Conservation (phyloP, 2,329 filamentous ascomycete species). For the Arachnomyces sp. region DNA sequence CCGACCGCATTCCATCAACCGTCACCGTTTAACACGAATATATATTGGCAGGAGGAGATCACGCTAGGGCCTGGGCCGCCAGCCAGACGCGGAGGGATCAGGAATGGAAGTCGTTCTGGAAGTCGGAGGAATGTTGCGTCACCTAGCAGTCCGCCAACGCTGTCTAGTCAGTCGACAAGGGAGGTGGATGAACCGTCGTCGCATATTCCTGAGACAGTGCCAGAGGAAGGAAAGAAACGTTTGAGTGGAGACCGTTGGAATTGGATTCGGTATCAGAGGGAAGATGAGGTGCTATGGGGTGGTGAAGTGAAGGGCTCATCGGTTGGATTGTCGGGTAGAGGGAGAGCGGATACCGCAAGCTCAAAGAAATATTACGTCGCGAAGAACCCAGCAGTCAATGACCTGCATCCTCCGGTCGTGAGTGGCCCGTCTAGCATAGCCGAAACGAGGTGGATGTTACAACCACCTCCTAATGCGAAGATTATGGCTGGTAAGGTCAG, state of each 20-base stretch:
- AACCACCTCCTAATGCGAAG: slow-evolving; percentile 80
- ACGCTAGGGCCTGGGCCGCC: slow-evolving; percentile 66
- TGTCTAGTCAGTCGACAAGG: slow-evolving; percentile 21
- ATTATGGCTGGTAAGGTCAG: slow-evolving; percentile 78
- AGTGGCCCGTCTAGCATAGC: slow-evolving; percentile 60
- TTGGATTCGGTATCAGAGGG: slow-evolving; percentile 68
- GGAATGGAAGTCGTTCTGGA: slow-evolving; percentile 51
- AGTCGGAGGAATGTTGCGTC: slow-evolving; percentile 49
- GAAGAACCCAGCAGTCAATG: slow-evolving; percentile 67
- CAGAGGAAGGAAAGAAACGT: slow-evolving; percentile 42
- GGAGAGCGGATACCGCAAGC: slow-evolving; percentile 26
- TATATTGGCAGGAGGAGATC: slow-evolving; percentile 84
- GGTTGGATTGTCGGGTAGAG: slow-evolving; percentile 39
- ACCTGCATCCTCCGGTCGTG: slow-evolving; percentile 77
- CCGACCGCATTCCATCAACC: slow-evolving; percentile 71
- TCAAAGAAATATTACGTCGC: slow-evolving; percentile 53
- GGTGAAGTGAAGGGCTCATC: slow-evolving; percentile 47
- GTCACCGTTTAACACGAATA: slow-evolving; percentile 71
- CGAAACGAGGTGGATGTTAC: slow-evolving; percentile 82
- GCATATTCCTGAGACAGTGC: slow-evolving; percentile 33
- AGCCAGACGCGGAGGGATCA: slow-evolving; percentile 45
- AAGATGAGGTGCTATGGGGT: slow-evolving; percentile 83
- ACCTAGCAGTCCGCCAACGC: slow-evolving; percentile 25
- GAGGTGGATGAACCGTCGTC: slow-evolving; percentile 17
- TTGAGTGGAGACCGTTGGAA: slow-evolving; percentile 59